phyloP scores from a whole-genome alignment of 2,329 filamentous ascomycete genomes.

The Fusarium temperatum region DNA sequence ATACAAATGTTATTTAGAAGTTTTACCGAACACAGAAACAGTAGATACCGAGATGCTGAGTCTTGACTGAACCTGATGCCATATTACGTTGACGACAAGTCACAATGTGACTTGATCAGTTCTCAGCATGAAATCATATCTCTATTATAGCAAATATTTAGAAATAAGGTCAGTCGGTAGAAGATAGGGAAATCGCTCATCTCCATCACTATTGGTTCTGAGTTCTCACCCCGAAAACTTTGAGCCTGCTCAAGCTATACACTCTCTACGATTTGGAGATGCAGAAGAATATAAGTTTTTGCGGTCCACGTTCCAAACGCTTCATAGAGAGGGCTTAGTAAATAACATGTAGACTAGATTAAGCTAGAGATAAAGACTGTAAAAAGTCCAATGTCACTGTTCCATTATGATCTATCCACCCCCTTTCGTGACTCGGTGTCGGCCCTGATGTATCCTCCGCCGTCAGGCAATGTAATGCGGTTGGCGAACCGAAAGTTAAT shows the following conservation, averaged over 20 bases:
- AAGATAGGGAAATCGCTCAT: neutral
- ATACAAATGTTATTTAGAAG: neutral
- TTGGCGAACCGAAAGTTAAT: neutral
- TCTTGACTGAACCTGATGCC: neutral
- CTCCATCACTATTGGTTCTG: neutral
- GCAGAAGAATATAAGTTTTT: neutral
- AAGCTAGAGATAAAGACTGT: neutral
- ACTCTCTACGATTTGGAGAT: neutral
- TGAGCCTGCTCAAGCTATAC: neutral
- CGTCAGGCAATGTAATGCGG: neutral
- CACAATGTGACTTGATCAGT: neutral
- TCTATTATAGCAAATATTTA: neutral
- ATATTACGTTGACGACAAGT: neutral
- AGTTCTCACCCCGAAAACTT: neutral
- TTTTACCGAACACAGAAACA: neutral
- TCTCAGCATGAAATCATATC: neutral
- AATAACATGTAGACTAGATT: neutral
- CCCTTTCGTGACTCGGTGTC: neutral
- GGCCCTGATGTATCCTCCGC: neutral
- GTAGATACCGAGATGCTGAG: neutral
- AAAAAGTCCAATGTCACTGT: neutral
- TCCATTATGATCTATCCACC: neutral
- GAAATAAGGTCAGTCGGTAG: neutral
- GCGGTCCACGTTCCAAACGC: neutral
- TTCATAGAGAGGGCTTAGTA: too few relatives aligned